Evolutionary conservation across 2,329 filamentous ascomycete species (phyloP).

Genomic region (Ustulina deusta): DNA sequence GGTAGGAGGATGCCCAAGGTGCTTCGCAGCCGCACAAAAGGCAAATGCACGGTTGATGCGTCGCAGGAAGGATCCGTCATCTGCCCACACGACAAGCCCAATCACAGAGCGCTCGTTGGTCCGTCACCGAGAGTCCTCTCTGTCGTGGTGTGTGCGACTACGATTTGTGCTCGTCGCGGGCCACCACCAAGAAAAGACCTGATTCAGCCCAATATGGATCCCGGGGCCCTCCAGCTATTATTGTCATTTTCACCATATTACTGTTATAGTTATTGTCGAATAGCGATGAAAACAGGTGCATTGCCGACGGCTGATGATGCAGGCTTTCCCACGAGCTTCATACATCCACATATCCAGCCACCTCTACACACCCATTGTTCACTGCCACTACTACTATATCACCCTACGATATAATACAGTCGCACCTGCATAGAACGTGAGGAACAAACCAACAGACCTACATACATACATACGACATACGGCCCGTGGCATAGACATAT

Average conservation of each 20-base stretch:
- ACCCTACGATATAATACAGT: slow-evolving; percentile 12
- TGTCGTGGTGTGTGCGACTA: slow-evolving; percentile 30
- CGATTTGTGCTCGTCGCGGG: slow-evolving; percentile 22
- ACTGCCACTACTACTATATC: slow-evolving; percentile 11
- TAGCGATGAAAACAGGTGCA: slow-evolving; percentile 17
- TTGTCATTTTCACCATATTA: slow-evolving; percentile 1
- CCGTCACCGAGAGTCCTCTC: slow-evolving; percentile 17
- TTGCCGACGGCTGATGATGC: slow-evolving; percentile 24
- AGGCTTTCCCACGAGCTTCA: slow-evolving; percentile 14
- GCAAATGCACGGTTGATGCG: slow-evolving; percentile 34
- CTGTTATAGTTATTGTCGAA: slow-evolving; percentile 13
- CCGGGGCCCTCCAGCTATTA: slow-evolving; percentile 21
- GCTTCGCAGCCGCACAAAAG: slow-evolving; percentile 35
- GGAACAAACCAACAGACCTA: slow-evolving; percentile 23
- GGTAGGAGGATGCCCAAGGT: slow-evolving; percentile 31
- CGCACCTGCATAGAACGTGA: slow-evolving; percentile 23
- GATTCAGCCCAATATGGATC: slow-evolving; percentile 37
- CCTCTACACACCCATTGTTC: slow-evolving; percentile 13
- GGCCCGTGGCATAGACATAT: slow-evolving; percentile 22
- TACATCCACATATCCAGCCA: slow-evolving; percentile 25
- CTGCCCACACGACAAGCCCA: slow-evolving; percentile 40
- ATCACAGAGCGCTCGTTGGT: slow-evolving; percentile 28
- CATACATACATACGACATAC: slow-evolving; percentile 25
- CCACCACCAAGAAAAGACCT: slow-evolving; percentile 16
- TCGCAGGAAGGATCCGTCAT: slow-evolving; percentile 48